Conservation (phyloP, 805 yeast genomes). For the Barnettozyma wickerhamii region DNA sequence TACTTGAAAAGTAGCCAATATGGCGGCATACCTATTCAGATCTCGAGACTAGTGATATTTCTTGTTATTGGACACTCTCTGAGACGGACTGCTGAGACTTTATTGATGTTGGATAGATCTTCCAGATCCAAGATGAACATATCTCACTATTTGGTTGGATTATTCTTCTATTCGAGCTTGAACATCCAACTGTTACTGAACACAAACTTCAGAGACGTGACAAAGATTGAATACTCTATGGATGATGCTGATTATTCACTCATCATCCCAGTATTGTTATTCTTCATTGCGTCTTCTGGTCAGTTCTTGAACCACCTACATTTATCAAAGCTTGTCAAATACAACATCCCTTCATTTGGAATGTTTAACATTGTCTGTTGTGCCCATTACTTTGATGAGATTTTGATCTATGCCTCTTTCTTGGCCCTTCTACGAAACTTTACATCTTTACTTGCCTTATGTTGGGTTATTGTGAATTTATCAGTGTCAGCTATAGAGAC, state of each 20-base stretch:
- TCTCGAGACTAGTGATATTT: slow-evolving; percentile 19
- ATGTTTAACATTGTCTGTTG: slow-evolving; percentile 48
- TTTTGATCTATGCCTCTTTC: slow-evolving; percentile 44
- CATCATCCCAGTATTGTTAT: slow-evolving; percentile 14
- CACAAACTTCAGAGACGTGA: slow-evolving; percentile 18
- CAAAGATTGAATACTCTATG: neutral
- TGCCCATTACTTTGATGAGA: slow-evolving; percentile 71
- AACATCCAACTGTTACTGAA: slow-evolving; percentile 34
- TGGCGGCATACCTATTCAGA: slow-evolving; percentile 22
- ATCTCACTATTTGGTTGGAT: slow-evolving; percentile 62
- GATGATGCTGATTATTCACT: slow-evolving; percentile 6
- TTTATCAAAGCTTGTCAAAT: slow-evolving; percentile 26
- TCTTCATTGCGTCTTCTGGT: slow-evolving; percentile 33
- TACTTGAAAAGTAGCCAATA: slow-evolving; percentile 6
- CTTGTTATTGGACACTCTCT: slow-evolving; percentile 44
- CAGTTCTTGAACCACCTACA: slow-evolving; percentile 35
- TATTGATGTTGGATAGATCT: slow-evolving; percentile 40
- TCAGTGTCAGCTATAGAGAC: slow-evolving; percentile 52
- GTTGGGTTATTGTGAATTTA: slow-evolving; percentile 42
- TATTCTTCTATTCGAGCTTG: slow-evolving; percentile 51
- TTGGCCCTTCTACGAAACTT: slow-evolving; percentile 16
- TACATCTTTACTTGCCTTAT: slow-evolving; percentile 18
- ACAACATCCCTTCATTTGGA: slow-evolving; percentile 48
- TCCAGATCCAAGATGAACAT: slow-evolving; percentile 51
- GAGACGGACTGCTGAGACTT: slow-evolving; percentile 54